Evolutionary conservation across 805 yeast species (phyloP).

Genomic region (Osmozyma mogii): DNA sequence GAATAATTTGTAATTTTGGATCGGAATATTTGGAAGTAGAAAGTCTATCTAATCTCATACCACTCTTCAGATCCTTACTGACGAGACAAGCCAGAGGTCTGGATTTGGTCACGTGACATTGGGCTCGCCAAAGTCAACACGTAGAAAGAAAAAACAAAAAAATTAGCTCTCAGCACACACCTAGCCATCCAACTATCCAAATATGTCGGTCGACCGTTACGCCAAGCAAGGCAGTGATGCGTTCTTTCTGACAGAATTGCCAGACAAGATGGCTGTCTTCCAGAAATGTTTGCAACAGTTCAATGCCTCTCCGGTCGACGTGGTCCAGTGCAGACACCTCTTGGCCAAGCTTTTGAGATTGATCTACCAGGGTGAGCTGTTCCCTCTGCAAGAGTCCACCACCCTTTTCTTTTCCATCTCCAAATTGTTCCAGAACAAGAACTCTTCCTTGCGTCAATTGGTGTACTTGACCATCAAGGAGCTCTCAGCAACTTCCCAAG

Average conservation of each 20-base stretch:
- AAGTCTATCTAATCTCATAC: no score
- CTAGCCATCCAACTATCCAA: no score
- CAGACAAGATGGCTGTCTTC: conserved; percentile 95
- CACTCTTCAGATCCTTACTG: no score
- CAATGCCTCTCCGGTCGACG: conserved; percentile 83
- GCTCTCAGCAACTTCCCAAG: conserved; percentile 74
- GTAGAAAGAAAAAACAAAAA: no score
- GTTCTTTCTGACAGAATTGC: no score
- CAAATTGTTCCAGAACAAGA: conserved; percentile 89
- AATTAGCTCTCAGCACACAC: no score
- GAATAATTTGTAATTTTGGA: no score
- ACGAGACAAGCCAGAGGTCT: no score
- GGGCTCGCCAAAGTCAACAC: no score
- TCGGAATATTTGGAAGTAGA: no score
- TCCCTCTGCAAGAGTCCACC: conserved; percentile 86
- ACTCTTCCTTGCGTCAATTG: conserved; percentile 80
- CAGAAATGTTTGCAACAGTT: conserved; percentile 92
- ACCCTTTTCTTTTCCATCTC: conserved; percentile 89
- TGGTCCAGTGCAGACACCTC: conserved; percentile 76
- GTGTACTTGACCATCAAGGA: conserved; percentile 94
- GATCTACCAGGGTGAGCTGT: conserved; percentile 77
- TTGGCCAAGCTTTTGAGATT: conserved; percentile 78
- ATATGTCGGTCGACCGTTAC: neutral
- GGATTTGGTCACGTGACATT: no score
- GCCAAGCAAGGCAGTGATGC: neutral